phyloP scores from a whole-genome alignment of 352 stramenopile genomes.

The Pythium plurisporium region DNA sequence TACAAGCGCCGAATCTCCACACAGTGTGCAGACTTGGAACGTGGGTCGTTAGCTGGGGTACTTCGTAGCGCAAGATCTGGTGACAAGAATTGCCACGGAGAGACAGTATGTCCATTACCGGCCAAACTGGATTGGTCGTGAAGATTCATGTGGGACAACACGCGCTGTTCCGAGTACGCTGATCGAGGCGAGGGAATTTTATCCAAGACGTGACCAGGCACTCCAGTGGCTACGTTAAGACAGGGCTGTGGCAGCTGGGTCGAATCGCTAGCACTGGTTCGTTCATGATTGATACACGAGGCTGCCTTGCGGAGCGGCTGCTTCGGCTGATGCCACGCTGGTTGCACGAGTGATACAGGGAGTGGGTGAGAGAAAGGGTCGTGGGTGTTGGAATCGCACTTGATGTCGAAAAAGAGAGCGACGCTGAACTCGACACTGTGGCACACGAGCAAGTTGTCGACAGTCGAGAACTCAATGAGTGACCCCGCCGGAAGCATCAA shows the following conservation, averaged over 20 bases:
- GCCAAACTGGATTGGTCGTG: constrained; percentile 23
- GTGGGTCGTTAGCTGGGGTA: constrained; percentile 18
- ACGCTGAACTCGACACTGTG: constrained; percentile 81
- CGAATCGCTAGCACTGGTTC: background rate
- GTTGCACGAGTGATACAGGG: constrained; percentile 46
- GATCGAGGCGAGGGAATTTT: background rate
- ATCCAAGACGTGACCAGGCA: no score
- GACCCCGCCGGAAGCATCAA: constrained; percentile 60
- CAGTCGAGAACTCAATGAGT: constrained; percentile 61
- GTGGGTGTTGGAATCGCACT: constrained; percentile 42
- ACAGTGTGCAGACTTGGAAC: constrained; percentile 9
- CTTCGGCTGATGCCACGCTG: constrained; percentile 3
- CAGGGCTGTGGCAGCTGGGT: background rate
- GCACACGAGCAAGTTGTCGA: constrained; percentile 81
- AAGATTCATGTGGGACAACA: constrained; percentile 29
- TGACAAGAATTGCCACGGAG: constrained; percentile 57
- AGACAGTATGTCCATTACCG: constrained; percentile 26
- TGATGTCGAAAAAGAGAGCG: constrained; percentile 76
- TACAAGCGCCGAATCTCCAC: constrained; percentile 65
- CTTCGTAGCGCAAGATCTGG: constrained; percentile 58
- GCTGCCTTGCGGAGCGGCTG: background rate
- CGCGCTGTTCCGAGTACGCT: background rate
- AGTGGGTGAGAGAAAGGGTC: constrained; percentile 74
- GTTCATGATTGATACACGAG: background rate
- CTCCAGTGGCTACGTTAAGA: background rate